Evolutionary conservation across 2,329 filamentous ascomycete genomes (phyloP).

Genomic region (Colletotrichum phormii): DNA sequence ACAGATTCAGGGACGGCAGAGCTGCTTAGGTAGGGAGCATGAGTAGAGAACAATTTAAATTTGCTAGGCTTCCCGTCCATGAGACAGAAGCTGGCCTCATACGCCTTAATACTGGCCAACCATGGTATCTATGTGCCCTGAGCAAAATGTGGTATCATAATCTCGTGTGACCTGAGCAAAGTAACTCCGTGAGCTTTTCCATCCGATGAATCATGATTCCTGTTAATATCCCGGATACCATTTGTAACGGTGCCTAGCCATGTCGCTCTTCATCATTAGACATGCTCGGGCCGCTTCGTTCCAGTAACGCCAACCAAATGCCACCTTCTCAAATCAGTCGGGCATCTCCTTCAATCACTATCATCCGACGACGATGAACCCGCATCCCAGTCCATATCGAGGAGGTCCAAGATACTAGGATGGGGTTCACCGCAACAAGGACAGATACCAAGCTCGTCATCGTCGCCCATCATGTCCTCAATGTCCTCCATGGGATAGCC

Average conservation of each 20-base stretch:
- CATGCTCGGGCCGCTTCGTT: not conserved
- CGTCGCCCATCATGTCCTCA: constrained; percentile 49
- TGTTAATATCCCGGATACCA: not conserved
- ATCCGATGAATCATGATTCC: not conserved
- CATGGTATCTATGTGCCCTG: constrained; percentile 27
- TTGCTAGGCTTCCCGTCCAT: not conserved
- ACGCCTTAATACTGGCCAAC: constrained; percentile 10
- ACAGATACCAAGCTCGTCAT: constrained; percentile 45
- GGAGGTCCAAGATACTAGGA: constrained; percentile 47
- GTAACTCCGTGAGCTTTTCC: constrained; percentile 25
- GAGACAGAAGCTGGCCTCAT: not conserved
- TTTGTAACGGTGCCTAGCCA: not conserved
- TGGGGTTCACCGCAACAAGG: constrained; percentile 55
- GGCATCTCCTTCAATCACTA: too few relatives aligned
- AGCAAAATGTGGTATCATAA: constrained; percentile 35
- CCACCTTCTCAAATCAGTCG: not conserved
- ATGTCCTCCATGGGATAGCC: constrained; percentile 44
- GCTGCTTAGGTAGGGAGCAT: too few relatives aligned
- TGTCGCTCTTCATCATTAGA: not conserved
- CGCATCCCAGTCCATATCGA: constrained; percentile 37
- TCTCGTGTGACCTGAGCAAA: constrained; percentile 16
- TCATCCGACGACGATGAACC: too few relatives aligned
- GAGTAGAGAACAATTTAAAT: too few relatives aligned
- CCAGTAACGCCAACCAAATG: not conserved
- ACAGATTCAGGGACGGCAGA: not conserved